Evolutionary conservation across 176 grass and related monocot species (phyloP).

Genomic region (Oryza brachyantha): DNA sequence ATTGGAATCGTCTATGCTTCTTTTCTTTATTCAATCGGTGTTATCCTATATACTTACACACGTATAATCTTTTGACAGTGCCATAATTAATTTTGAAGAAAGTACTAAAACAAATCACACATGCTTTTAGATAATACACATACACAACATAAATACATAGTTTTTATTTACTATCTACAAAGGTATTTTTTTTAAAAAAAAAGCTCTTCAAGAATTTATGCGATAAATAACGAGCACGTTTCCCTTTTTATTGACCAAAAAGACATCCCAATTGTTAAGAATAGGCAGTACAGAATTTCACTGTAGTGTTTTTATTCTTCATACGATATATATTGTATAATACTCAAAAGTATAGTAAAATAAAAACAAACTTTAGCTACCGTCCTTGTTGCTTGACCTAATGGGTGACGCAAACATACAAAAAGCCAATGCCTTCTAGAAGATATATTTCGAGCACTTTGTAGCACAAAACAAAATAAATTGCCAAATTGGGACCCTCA

Average conservation of each 20-base stretch:
- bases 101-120: neutral
- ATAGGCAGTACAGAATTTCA: neutral
- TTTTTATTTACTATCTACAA: too few species aligned
- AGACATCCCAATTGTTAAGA: too few species aligned
- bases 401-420: neutral
- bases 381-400: conserved; percentile 24
- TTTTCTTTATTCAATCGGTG: neutral
- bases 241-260: too few species aligned
- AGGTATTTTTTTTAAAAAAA: too few species aligned
- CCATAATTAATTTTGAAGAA: neutral
- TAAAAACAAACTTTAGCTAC: neutral
- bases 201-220: too few species aligned
- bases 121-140: neutral
- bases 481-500: neutral
- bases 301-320: neutral
- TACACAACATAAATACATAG: neutral
- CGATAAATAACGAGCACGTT: too few species aligned
- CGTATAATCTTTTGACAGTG: too few species aligned
- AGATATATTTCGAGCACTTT: neutral
- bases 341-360: neutral
- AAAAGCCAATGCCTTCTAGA: neutral
- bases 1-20: neutral
- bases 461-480: neutral
- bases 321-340: neutral
- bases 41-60: neutral